phyloP scores from a whole-genome alignment of 371 early-diverging fungal genomes.

The Mucor velutinosus region DNA sequence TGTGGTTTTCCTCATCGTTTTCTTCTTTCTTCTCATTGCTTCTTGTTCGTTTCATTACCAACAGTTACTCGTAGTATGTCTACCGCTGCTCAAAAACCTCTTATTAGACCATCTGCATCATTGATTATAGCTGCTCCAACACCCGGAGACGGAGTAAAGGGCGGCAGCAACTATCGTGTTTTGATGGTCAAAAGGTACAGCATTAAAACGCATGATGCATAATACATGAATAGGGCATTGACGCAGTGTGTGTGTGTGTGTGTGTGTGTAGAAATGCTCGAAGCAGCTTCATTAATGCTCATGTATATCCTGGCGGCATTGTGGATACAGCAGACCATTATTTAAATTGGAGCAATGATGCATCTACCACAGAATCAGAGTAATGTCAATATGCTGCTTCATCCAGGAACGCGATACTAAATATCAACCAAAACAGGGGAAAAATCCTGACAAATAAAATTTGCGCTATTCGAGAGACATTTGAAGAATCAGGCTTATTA shows the following conservation, averaged over 20 bases:
- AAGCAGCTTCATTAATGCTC: constrained; percentile 59
- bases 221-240: not conserved
- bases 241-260: not conserved
- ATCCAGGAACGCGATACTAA: constrained; percentile 1
- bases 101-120: constrained; percentile 24
- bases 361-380: not conserved
- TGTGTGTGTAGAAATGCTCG: constrained; percentile 41
- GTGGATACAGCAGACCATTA: constrained; percentile 60
- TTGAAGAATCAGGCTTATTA: constrained; percentile 80
- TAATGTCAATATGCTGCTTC: not conserved
- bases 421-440: not conserved
- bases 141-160: constrained; percentile 21
- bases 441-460: constrained; percentile 41
- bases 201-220: not conserved
- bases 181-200: constrained; percentile 61
- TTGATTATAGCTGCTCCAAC: constrained; percentile 58
- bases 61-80: constrained; percentile 17
- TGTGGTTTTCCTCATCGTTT: not conserved
- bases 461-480: constrained; percentile 83
- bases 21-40: not conserved
- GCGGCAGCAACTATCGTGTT: constrained; percentile 54
- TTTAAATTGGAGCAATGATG: constrained; percentile 31
- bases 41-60: not conserved
- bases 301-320: constrained; percentile 67
- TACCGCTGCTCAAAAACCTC: constrained; percentile 5